phyloP scores from a whole-genome alignment of 805 yeast genomes.

The Monosporozyma servazzii region DNA sequence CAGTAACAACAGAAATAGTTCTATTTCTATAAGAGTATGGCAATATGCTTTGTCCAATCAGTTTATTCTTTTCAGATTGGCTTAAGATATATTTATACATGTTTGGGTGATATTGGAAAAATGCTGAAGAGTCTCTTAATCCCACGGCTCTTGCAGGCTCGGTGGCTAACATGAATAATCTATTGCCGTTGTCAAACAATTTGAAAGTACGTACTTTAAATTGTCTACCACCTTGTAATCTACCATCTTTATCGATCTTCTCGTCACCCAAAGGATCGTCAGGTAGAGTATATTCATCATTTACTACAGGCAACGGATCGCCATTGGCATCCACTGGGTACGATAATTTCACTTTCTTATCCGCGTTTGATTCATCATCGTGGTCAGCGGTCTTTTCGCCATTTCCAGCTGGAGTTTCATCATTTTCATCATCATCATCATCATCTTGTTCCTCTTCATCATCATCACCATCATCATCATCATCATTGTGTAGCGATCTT shows the following conservation, averaged over 20 bases:
- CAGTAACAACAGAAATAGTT: slow-evolving; percentile 81
- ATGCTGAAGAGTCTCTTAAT: slow-evolving; percentile 79
- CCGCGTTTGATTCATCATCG: neutral
- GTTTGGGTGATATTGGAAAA: slow-evolving; percentile 77
- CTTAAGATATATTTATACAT: slow-evolving; percentile 64
- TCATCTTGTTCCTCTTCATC: slow-evolving; percentile 12
- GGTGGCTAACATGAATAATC: slow-evolving; percentile 81
- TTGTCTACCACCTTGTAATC: slow-evolving; percentile 60
- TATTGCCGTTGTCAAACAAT: slow-evolving; percentile 46
- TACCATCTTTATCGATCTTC: slow-evolving; percentile 63
- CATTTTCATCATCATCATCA: slow-evolving; percentile 18
- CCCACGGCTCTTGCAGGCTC: slow-evolving; percentile 96
- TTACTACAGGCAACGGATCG: slow-evolving; percentile 48
- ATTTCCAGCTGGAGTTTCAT: slow-evolving; percentile 11
- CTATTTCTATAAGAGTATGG: slow-evolving; percentile 90
- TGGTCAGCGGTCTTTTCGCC: slow-evolving; percentile 8
- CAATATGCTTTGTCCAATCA: slow-evolving; percentile 70
- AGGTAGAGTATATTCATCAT: slow-evolving; percentile 72
- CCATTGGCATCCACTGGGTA: slow-evolving; percentile 58
- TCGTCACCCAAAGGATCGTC: slow-evolving; percentile 71
- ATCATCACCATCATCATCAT: slow-evolving; percentile 8
- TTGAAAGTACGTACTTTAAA: slow-evolving; percentile 66
- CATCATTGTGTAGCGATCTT: slow-evolving; percentile 5
- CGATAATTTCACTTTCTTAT: neutral
- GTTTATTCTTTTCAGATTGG: slow-evolving; percentile 71